Evolutionary conservation across 805 yeast genomes (phyloP).

Genomic region (Huiozyma naganishii): DNA sequence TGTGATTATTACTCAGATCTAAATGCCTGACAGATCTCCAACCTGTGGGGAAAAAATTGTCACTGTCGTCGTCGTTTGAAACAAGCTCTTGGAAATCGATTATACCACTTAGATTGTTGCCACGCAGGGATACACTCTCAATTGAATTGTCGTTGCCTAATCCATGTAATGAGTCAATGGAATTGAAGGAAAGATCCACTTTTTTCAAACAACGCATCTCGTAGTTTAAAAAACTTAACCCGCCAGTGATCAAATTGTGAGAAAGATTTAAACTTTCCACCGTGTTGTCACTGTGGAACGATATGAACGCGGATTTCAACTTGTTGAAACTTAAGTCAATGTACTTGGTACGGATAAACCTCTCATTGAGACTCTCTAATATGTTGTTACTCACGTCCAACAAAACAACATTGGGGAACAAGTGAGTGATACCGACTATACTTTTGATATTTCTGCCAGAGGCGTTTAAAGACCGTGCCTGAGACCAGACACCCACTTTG

Average conservation of each 20-base stretch:
- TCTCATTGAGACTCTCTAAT: conserved; percentile 5
- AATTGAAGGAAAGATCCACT: conserved; percentile 16
- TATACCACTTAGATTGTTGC: conserved; percentile 16
- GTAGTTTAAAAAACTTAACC: conserved; percentile 8
- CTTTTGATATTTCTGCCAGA: conserved; percentile 6
- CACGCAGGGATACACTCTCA: conserved; percentile 9
- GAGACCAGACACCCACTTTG: conserved; percentile 7
- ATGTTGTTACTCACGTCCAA: conserved; percentile 13
- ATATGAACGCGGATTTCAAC: background rate
- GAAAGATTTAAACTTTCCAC: conserved; percentile 6
- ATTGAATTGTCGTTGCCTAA: conserved; percentile 11
- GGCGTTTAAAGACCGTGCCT: conserved; percentile 8
- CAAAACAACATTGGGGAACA: conserved; percentile 16
- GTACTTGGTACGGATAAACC: conserved; percentile 4
- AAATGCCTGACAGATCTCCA: conserved; percentile 17
- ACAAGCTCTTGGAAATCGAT: conserved; percentile 18
- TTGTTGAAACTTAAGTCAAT: conserved; percentile 8
- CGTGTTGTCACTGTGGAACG: background rate
- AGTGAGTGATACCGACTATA: conserved; percentile 13
- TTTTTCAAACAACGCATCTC: conserved; percentile 11
- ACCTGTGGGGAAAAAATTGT: conserved; percentile 2
- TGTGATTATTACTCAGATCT: conserved; percentile 16
- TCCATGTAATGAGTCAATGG: conserved; percentile 13
- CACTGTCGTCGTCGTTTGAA: conserved; percentile 1
- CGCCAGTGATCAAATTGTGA: conserved; percentile 10